Evolutionary conservation across 768 basidiomycete species (phyloP).

Genomic region (Xerocomellus intermedius): DNA sequence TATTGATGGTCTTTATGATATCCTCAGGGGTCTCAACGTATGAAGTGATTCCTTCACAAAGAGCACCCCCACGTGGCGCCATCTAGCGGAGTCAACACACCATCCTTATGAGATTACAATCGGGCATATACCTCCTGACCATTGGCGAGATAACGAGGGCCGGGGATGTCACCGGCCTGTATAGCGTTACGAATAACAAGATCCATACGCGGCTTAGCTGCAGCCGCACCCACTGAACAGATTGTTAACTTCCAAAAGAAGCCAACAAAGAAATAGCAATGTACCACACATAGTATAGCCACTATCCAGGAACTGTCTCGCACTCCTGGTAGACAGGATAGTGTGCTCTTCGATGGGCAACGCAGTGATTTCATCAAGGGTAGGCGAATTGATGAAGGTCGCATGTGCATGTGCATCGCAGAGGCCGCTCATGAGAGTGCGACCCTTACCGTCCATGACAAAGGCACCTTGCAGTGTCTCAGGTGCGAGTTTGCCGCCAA

Average conservation of each 20-base stretch:
- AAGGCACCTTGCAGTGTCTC: conserved; percentile 20
- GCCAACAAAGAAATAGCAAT: not conserved
- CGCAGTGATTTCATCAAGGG: conserved; percentile 30
- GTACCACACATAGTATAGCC: conserved; percentile 39
- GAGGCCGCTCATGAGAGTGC: conserved; percentile 38
- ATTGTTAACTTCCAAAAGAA: not conserved
- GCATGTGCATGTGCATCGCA: conserved; percentile 37
- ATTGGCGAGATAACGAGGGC: conserved; percentile 37
- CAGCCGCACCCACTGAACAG: conserved; percentile 33
- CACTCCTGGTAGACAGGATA: conserved; percentile 29
- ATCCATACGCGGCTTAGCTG: conserved; percentile 35
- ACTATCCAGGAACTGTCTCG: conserved; percentile 34
- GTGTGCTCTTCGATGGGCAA: conserved; percentile 35
- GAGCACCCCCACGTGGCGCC: conserved; percentile 32
- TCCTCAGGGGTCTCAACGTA: conserved; percentile 33
- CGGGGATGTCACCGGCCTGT: conserved; percentile 33
- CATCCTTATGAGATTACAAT: not conserved
- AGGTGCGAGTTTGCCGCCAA: conserved; percentile 23
- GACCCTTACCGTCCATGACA: conserved; percentile 32
- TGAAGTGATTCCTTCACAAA: conserved; percentile 33
- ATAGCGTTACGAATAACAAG: conserved; percentile 36
- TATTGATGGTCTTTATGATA: conserved; percentile 24
- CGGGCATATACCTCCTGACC: conserved; percentile 31
- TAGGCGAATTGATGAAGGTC: conserved; percentile 31
- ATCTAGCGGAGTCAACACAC: conserved; percentile 14